phyloP scores from a whole-genome alignment of 208 protist genomes.

The Plasmodiophora brassicae region DNA sequence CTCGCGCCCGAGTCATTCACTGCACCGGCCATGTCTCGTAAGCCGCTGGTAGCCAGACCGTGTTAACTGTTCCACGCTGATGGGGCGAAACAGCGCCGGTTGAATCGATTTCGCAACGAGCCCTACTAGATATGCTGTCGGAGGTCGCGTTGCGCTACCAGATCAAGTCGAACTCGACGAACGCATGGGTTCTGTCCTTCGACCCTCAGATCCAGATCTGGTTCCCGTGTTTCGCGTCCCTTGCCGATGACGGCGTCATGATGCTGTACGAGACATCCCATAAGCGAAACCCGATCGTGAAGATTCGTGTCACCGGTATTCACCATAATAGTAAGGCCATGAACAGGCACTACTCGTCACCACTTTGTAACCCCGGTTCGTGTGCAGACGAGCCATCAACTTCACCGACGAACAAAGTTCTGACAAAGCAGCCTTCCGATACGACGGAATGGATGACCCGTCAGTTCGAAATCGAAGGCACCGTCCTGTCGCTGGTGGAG shows the following conservation, averaged over 20 bases:
- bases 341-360: too few species aligned
- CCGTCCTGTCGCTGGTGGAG: too few species aligned
- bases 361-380: too few species aligned
- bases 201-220: background rate
- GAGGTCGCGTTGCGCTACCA: background rate
- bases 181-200: background rate
- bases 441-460: too few species aligned
- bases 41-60: too few species aligned
- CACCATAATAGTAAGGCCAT: background rate
- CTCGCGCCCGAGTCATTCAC: background rate
- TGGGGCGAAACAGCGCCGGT: too few species aligned
- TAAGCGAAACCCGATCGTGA: background rate
- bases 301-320: background rate
- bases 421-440: too few species aligned
- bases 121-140: background rate
- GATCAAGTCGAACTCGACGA: background rate
- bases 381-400: too few species aligned
- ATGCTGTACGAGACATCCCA: background rate
- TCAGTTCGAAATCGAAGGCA: too few species aligned
- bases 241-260: background rate
- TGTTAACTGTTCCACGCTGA: too few species aligned
- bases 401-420: too few species aligned
- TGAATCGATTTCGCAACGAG: constrained; percentile 22
- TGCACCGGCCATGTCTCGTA: too few species aligned
- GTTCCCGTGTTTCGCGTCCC: background rate